Evolutionary conservation across 2,329 filamentous ascomycete genomes (phyloP), one percentile per base, ranked within the genome.

Genomic region (Nemania abortiva): DNA sequence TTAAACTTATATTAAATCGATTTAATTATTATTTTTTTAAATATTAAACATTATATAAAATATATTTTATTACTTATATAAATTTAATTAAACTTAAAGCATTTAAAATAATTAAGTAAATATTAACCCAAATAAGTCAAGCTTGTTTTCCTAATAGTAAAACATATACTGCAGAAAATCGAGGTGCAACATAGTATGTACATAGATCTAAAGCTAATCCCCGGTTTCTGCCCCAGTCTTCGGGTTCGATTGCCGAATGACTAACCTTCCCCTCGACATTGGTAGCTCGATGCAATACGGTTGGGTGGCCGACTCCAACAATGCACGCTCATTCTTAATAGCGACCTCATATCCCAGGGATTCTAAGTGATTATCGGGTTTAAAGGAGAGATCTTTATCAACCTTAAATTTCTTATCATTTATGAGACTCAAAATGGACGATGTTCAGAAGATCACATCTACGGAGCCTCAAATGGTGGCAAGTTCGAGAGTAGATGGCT

Each of bases 151-250:
- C 24, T 2, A 5, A 27, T 27, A 27, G 24, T 27, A 27, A 5
- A 27, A 27, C 24, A 5, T 27, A 5, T 27, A 27, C 24, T 27
- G 24, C 24, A 27, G 24, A 27, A 27, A 27, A 27, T 27, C 24
- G 24, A n/a, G n/a, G n/a, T n/a, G n/a, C n/a, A n/a, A n/a, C n/a
- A n/a, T n/a, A n/a, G n/a, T n/a, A n/a, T n/a, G n/a, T n/a, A n/a
- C n/a, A n/a, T n/a, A 34, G 9, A 34, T 5, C 4, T 34, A 34
- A 62, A 31, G 22, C 34, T 47, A 45, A 47, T 34, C 65, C 55
- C 60, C 61, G 37, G 50, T 64, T 49, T 52, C 53, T 54, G 47
- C 24, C 22, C 49, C 49, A 22, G 49, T 53, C 10, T 53, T 53
- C 22, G 49, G 49, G 22, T 53, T n/a, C 49, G 6, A 29, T 29